phyloP scores from a whole-genome alignment of 1,284 basidiomycete species.

The Vanrija pseudolonga region DNA sequence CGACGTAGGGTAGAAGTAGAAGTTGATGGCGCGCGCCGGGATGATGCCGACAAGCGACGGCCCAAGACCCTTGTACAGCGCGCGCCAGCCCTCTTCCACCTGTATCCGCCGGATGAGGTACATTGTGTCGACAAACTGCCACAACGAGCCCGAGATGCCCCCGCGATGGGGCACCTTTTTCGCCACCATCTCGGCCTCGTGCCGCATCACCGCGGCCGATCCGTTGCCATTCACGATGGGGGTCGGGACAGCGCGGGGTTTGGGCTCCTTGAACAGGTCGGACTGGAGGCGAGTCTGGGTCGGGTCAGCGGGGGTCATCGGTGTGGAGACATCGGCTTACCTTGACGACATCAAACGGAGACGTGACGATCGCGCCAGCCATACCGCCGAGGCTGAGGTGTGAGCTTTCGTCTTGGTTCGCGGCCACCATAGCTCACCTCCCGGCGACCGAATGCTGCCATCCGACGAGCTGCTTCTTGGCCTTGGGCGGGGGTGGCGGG shows the following conservation, averaged over 20 bases:
- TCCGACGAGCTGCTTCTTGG: slow-evolving; percentile 60
- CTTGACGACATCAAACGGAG: slow-evolving; percentile 97
- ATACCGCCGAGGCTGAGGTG: slow-evolving; percentile 79
- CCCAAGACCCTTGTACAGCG: slow-evolving; percentile 90
- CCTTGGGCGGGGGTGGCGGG: slow-evolving; percentile 8
- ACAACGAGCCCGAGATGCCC: slow-evolving; percentile 60
- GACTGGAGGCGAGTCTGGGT: slow-evolving; percentile 85
- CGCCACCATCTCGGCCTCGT: slow-evolving; percentile 11
- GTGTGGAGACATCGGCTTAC: slow-evolving; percentile 18
- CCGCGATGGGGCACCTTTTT: slow-evolving; percentile 29
- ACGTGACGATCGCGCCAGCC: slow-evolving; percentile 95
- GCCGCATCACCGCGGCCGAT: slow-evolving; percentile 14
- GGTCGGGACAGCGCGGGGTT: slow-evolving; percentile 6
- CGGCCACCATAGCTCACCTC: slow-evolving; percentile 61
- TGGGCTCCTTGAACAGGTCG: slow-evolving; percentile 65
- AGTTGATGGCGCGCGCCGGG: slow-evolving; percentile 92
- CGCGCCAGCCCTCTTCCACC: slow-evolving; percentile 81
- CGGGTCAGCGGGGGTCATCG: not conserved
- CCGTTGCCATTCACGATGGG: slow-evolving; percentile 4
- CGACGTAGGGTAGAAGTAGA: slow-evolving; percentile 96
- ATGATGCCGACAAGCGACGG: slow-evolving; percentile 93
- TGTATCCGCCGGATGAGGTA: slow-evolving; percentile 85
- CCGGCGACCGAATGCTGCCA: slow-evolving; percentile 81
- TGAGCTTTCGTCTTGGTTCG: not conserved
- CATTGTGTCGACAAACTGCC: slow-evolving; percentile 92